phyloP scores from a whole-genome alignment of 2,329 filamentous ascomycete species.

The Pseudocercospora macadamiae region DNA sequence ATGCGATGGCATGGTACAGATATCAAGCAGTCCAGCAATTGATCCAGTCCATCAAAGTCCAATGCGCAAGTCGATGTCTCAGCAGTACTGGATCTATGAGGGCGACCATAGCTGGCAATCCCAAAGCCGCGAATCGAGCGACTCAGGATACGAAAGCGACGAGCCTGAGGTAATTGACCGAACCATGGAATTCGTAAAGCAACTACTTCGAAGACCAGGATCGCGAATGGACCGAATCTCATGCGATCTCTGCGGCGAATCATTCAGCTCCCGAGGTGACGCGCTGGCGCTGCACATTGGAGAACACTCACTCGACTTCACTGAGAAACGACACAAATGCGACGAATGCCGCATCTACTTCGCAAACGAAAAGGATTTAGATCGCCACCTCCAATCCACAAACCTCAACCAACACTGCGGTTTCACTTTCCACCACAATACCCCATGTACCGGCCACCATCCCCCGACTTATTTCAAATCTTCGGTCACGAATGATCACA shows the following conservation, averaged over 20 bases:
- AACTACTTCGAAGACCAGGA: constrained; percentile 21
- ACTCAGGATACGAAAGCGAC: constrained; percentile 10
- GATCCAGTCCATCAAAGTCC: constrained; percentile 11
- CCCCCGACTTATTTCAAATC: constrained; percentile 27
- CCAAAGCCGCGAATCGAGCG: constrained; percentile 2
- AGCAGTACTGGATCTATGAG: constrained; percentile 29
- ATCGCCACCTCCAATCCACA: constrained; percentile 28
- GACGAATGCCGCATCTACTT: constrained; percentile 31
- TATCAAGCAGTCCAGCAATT: constrained; percentile 17
- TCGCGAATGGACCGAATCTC: constrained; percentile 10
- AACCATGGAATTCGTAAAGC: constrained; percentile 24
- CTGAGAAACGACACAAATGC: constrained; percentile 29
- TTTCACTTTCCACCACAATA: constrained; percentile 28
- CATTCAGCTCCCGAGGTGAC: constrained; percentile 19
- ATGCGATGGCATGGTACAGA: constrained; percentile 27
- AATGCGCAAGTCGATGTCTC: constrained; percentile 18
- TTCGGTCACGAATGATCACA: constrained; percentile 23
- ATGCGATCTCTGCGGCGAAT: constrained; percentile 28
- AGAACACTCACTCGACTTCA: constrained; percentile 28
- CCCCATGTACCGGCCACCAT: constrained; percentile 27
- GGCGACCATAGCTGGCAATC: constrained; percentile 25
- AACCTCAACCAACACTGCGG: constrained; percentile 28
- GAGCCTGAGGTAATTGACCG: constrained; percentile 17
- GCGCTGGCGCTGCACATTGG: constrained; percentile 27
- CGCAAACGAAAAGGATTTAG: constrained; percentile 28